Base-by-base conservation (phyloP, 2,329 filamentous ascomycete genomes). In the Stemphylium vesicarium region DNA sequence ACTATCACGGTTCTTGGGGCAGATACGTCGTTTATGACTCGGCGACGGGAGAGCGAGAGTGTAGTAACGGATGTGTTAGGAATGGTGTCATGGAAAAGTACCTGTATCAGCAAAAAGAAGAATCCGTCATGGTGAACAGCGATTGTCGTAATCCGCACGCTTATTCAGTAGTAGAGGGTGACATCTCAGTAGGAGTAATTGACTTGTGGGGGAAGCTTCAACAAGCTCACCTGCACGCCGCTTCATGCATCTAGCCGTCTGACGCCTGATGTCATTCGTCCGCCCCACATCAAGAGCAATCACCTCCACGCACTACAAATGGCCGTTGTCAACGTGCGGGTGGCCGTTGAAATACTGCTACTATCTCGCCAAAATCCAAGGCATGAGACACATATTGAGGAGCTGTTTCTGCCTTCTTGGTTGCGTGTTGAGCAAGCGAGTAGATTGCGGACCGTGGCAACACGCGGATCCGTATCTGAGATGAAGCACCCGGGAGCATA, bases 201-300 rank as follows among this genome's bases (percentile, higher is more conserved):
- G 43, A n/a, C 31, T 53, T 50, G 45, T 38, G 51, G 51, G 26
- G 39, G 29, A 54, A 44, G 40, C 51, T 54, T 50, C 46, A 44
- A 46, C 29, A 54, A 54, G 51, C 51, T 54, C 46, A 29, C 26
- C 26, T 11, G 8, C 26, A 35, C 18, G 46, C 40, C 16, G 18
- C 29, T 35, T 16, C 9, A 45, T 36, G 42, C 42, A 26, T 11
- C 26, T 29, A 29, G 26, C 26, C 26, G 20, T 18, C 37, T 8
- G 38, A 26, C 20, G 22, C 39, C 26, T 42, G 40, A 42, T 42
- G 26, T 42, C 40, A 42, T 42, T 31, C 40, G 39, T 31, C 22
- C 39, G n/a, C 12, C 6, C 8, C n/a, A 10, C n/a, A 2, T 24
- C n/a, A 6, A 26, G 13, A n/a, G 22, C 20, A 4, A 37, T 11